These are phyloP conservation scores for Solanum tarapatanum DNA, from an alignment of 257 asterid genomes.

Conservation along the genomic window DNA sequence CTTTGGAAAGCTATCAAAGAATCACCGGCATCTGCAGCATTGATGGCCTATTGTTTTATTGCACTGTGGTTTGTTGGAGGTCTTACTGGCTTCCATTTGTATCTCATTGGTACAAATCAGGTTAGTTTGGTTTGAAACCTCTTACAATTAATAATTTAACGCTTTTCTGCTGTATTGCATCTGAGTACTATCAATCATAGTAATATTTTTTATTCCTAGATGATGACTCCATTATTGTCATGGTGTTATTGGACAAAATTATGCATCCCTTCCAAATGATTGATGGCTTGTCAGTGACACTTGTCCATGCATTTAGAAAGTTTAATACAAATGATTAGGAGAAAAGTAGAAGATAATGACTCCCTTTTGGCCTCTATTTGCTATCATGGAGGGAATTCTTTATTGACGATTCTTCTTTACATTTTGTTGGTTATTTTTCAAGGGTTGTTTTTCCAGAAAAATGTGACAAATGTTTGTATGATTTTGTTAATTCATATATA, in stretches of 20 bases:
- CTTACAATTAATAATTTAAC: neutral
- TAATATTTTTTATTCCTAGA: neutral
- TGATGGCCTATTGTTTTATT: conserved; percentile 47
- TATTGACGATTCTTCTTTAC: neutral
- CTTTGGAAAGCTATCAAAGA: conserved; percentile 36
- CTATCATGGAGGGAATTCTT: neutral
- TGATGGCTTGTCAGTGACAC: neutral
- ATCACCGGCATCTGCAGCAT: conserved; percentile 48
- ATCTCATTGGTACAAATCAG: conserved; percentile 58
- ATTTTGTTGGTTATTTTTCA: neutral
- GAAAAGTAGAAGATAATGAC: neutral
- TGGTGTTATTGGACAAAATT: neutral
- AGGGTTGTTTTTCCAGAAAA: neutral
- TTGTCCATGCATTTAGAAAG: neutral
- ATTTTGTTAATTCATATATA: neutral
- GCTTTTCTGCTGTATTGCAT: neutral
- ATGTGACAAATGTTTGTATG: neutral
- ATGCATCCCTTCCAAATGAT: neutral
- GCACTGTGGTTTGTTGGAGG: conserved; percentile 83
- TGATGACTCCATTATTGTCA: neutral
- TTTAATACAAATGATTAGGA: neutral
- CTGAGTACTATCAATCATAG: neutral
- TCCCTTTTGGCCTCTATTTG: neutral
- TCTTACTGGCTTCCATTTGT: conserved; percentile 66
- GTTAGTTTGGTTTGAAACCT: conserved; percentile 13